A percentile compares a stretch with the other conserved stretches of the same genome.
Conservation (phyloP, 2,329 filamentous ascomycete species). For the Stylonectria norvegica region DNA sequence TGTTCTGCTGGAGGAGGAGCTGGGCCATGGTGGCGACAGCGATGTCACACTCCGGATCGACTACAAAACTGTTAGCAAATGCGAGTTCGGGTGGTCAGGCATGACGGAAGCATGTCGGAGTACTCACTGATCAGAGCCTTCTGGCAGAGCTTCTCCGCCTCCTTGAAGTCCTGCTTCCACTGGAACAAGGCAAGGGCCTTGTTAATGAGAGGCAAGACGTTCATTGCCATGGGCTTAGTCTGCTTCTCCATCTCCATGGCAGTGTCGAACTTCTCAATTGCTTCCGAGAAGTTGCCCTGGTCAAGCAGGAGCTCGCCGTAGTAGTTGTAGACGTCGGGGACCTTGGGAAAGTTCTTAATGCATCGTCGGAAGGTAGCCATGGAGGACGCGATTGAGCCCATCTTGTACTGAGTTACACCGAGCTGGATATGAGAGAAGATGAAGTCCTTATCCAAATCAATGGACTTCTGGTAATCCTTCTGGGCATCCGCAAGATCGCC, state of each 20-base stretch:
- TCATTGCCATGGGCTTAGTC: constrained; percentile 91
- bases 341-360: constrained; percentile 97
- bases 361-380: constrained; percentile 98
- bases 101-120: constrained; percentile 5
- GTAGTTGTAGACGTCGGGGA: constrained; percentile 99
- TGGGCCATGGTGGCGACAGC: constrained; percentile 98
- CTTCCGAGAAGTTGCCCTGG: constrained; percentile 92
- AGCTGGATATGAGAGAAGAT: constrained; percentile 99
- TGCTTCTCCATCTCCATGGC: constrained; percentile 99
- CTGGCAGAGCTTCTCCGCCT: constrained; percentile 94
- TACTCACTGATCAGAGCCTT: constrained; percentile 92
- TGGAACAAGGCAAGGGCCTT: constrained; percentile 97
- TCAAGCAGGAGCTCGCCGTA: constrained; percentile 95
- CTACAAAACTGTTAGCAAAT: constrained; percentile 48
- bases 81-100: no score
- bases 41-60: constrained; percentile 98
- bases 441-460: constrained; percentile 91
- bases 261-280: constrained; percentile 95
- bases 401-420: constrained; percentile 99
- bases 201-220: constrained; percentile 96
- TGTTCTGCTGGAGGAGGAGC: constrained; percentile 93
- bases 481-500: constrained; percentile 89
- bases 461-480: constrained; percentile 99
- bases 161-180: constrained; percentile 94
- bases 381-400: constrained; percentile 94